Evolutionary conservation across 1,284 basidiomycete genomes (phyloP).

Genomic region (Limonomyces culmigenus): DNA sequence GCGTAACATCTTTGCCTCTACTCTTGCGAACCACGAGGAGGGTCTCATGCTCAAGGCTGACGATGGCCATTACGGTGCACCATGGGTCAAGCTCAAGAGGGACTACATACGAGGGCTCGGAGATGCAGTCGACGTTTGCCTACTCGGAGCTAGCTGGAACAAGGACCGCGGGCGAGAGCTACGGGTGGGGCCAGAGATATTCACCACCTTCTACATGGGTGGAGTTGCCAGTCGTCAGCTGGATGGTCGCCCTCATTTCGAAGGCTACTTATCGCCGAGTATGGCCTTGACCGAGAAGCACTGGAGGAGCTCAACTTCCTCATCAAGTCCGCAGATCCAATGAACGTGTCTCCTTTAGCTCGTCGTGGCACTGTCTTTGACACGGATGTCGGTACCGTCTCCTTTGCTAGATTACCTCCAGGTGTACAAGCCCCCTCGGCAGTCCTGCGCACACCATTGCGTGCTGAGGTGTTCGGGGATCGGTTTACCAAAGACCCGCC

Average conservation of each 20-base stretch:
- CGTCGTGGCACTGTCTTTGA: neutral
- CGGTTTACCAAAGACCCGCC: slow-evolving; percentile 55
- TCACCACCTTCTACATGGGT: slow-evolving; percentile 70
- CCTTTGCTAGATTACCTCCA: slow-evolving; percentile 28
- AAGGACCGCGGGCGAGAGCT: slow-evolving; percentile 60
- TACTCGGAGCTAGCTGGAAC: slow-evolving; percentile 68
- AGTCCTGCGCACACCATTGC: slow-evolving; percentile 45
- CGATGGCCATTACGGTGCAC: slow-evolving; percentile 44
- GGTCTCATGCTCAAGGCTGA: slow-evolving; percentile 69
- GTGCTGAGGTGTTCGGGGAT: slow-evolving; percentile 64
- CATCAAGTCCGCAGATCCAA: slow-evolving; percentile 31
- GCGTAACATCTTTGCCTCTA: slow-evolving; percentile 29
- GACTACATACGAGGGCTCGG: slow-evolving; percentile 77
- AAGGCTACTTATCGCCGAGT: slow-evolving; percentile 61
- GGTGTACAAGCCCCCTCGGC: slow-evolving; percentile 29
- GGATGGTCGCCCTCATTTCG: slow-evolving; percentile 40
- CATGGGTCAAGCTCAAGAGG: slow-evolving; percentile 43
- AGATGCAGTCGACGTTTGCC: slow-evolving; percentile 61
- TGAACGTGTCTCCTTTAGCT: slow-evolving; percentile 6
- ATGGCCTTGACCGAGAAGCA: slow-evolving; percentile 46
- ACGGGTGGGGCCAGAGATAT: slow-evolving; percentile 51
- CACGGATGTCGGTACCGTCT: slow-evolving; percentile 24
- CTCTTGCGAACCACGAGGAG: slow-evolving; percentile 34
- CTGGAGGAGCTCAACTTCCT: slow-evolving; percentile 57
- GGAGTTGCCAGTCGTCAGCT: slow-evolving; percentile 20